phyloP scores from a whole-genome alignment of 768 basidiomycete genomes.

The Leucosporidium scottii region DNA sequence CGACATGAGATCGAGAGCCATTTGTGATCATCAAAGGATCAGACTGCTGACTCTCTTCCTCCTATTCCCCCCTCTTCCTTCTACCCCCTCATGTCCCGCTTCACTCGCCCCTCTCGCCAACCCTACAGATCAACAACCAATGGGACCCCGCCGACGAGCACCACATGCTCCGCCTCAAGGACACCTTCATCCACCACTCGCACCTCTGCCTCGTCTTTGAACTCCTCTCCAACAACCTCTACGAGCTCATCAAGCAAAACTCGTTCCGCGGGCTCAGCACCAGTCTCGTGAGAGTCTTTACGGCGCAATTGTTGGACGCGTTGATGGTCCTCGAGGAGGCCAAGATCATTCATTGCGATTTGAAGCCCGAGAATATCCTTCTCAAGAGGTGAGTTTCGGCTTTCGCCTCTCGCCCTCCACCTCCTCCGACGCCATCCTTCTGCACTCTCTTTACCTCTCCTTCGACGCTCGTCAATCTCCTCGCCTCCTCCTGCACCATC shows the following conservation, averaged over 20 bases:
- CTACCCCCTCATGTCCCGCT: not conserved
- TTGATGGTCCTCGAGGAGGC: conserved; percentile 89
- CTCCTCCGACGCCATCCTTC: too few species aligned
- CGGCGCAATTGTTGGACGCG: conserved; percentile 87
- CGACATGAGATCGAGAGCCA: too few species aligned
- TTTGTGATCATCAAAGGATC: too few species aligned
- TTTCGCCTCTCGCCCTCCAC: not conserved
- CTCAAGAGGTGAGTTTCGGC: conserved; percentile 68
- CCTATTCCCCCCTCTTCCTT: not conserved
- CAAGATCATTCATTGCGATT: conserved; percentile 91
- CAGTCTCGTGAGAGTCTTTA: conserved; percentile 97
- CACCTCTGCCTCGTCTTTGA: conserved; percentile 98
- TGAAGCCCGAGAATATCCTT: conserved; percentile 97
- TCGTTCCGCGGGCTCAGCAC: conserved; percentile 96
- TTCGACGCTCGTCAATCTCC: not conserved
- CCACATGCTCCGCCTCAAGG: conserved; percentile 87
- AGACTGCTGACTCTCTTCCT: not conserved
- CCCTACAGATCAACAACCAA: conserved; percentile 76
- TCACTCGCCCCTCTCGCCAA: conserved; percentile 20
- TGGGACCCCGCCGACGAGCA: conserved; percentile 92
- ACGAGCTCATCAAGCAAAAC: conserved; percentile 99
- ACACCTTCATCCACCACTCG: conserved; percentile 92
- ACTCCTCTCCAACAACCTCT: conserved; percentile 89
- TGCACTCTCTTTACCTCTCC: not conserved
- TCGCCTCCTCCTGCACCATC: not conserved